phyloP scores from a whole-genome alignment of 2,329 filamentous ascomycete species.

The Aaosphaeria pasadenensis region DNA sequence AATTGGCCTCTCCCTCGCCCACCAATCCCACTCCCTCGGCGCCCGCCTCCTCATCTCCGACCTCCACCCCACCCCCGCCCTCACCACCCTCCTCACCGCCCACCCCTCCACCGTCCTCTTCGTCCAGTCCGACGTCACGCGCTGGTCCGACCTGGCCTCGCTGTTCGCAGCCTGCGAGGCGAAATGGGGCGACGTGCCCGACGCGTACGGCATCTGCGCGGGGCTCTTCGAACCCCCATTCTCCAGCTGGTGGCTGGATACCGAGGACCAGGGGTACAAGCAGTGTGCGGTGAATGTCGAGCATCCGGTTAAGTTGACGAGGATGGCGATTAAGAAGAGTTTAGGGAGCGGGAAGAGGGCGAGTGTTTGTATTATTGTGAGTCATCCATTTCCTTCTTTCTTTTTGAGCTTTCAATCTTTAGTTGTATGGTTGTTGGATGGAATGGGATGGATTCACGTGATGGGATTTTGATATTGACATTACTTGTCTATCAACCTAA shows the following conservation, averaged over 20 bases:
- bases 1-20: constrained; percentile 29
- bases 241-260: constrained; percentile 29
- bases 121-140: constrained; percentile 24
- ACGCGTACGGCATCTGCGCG: constrained; percentile 30
- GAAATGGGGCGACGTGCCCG: constrained; percentile 29
- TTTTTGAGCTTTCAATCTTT: neutral
- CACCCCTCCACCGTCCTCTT: constrained; percentile 20
- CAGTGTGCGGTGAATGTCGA: constrained; percentile 28
- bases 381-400: constrained; percentile 4
- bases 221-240: constrained; percentile 28
- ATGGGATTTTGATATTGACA: neutral
- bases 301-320: constrained; percentile 29
- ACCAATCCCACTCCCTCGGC: constrained; percentile 23
- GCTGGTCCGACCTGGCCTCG: constrained; percentile 23
- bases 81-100: constrained; percentile 13
- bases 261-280: constrained; percentile 24
- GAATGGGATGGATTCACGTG: neutral
- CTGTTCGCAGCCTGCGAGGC: constrained; percentile 22
- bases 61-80: constrained; percentile 18
- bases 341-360: constrained; percentile 22
- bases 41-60: constrained; percentile 23
- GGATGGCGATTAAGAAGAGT: constrained; percentile 26
- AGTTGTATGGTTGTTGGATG: neutral
- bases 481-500: too few species aligned
- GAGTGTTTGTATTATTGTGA: constrained; percentile 30